phyloP scores from a whole-genome alignment of 495 filamentous ascomycete species.

The Penicillium dipodomyicola region DNA sequence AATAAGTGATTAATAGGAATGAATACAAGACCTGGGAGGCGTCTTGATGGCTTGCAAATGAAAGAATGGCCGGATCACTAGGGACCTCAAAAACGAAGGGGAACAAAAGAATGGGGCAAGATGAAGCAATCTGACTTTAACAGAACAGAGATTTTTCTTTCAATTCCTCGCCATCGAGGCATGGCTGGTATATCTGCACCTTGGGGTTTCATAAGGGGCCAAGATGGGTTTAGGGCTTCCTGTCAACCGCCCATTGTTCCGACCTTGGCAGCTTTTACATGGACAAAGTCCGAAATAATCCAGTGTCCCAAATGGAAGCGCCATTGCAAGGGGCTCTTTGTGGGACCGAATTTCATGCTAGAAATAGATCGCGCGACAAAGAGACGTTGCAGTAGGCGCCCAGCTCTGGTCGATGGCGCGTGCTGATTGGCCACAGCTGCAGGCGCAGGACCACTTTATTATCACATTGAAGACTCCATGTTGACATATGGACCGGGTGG shows the following conservation, averaged over 20 bases:
- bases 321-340: slow-evolving; percentile 18
- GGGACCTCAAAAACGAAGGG: neutral
- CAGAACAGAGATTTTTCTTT: neutral
- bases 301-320: slow-evolving; percentile 2
- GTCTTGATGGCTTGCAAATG: slow-evolving; percentile 8
- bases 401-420: slow-evolving; percentile 5
- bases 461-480: slow-evolving; percentile 2
- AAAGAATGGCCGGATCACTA: slow-evolving; percentile 18
- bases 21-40: neutral
- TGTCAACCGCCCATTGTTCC: slow-evolving; percentile 9
- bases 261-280: neutral
- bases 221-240: slow-evolving; percentile 4
- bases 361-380: slow-evolving; percentile 19
- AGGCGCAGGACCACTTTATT: slow-evolving; percentile 1
- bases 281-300: neutral
- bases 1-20: neutral
- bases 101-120: slow-evolving; percentile 19
- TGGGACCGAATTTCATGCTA: slow-evolving; percentile 20
- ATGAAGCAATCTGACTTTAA: slow-evolving; percentile 1
- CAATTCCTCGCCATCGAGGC: neutral
- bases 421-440: slow-evolving; percentile 19
- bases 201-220: neutral
- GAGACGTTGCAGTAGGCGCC: slow-evolving; percentile 29
- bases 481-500: neutral
- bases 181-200: slow-evolving; percentile 5